These are phyloP conservation scores for Batrachochytrium dendrobatidis DNA, from an alignment of 371 early-diverging fungal species.

Conservation along the genomic window DNA sequence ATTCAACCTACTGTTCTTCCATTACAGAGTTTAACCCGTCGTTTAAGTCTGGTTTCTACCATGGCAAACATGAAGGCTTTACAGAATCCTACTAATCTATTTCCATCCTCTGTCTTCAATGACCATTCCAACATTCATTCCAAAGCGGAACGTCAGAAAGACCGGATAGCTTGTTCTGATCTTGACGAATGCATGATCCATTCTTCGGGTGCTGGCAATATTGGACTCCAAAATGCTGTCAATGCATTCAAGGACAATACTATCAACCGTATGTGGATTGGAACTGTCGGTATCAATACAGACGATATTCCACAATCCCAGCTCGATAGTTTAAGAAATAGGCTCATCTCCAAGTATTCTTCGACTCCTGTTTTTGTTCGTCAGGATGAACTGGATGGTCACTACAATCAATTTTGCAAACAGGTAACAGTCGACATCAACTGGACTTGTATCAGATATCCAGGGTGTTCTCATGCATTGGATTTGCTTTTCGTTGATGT, in stretches of 20 bases:
- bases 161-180: too few relatives aligned
- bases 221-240: constrained; percentile 84
- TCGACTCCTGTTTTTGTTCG: constrained; percentile 50
- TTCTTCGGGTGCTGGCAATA: constrained; percentile 70
- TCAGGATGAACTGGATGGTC: constrained; percentile 47
- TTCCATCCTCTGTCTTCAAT: too few relatives aligned
- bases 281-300: constrained; percentile 65
- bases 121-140: too few relatives aligned
- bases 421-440: constrained; percentile 27
- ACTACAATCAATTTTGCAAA: constrained; percentile 52
- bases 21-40: too few relatives aligned
- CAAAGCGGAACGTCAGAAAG: too few relatives aligned
- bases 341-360: constrained; percentile 10
- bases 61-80: background rate
- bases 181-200: constrained; percentile 42
- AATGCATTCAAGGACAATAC: constrained; percentile 53
- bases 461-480: too few relatives aligned
- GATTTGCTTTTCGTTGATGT: too few relatives aligned
- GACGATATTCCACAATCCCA: constrained; percentile 20
- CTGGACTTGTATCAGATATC: background rate
- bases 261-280: constrained; percentile 56
- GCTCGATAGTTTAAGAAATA: background rate
- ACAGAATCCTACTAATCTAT: too few relatives aligned
- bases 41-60: too few relatives aligned
- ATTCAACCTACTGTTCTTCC: too few relatives aligned